These are phyloP conservation scores for Boletus reticuloceps DNA, from an alignment of 768 basidiomycete species.

Conservation along the genomic window DNA sequence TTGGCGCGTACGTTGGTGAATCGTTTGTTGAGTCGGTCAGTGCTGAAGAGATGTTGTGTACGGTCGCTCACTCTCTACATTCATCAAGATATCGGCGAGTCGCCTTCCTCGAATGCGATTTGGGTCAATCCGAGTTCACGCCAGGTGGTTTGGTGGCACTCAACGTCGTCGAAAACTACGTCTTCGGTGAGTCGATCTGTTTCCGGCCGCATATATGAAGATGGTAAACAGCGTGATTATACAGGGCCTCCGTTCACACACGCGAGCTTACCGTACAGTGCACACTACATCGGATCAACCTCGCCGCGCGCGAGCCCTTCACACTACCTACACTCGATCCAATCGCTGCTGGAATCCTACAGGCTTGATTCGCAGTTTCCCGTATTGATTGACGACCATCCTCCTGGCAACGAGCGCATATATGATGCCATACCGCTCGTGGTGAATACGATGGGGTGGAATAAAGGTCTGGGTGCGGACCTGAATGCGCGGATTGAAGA, in stretches of 20 bases:
- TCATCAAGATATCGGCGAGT: constrained; percentile 66
- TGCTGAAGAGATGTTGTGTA: not conserved
- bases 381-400: constrained; percentile 26
- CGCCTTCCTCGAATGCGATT: constrained; percentile 89
- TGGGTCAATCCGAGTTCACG: constrained; percentile 93
- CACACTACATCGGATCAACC: constrained; percentile 81
- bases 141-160: constrained; percentile 84
- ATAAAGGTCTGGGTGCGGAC: constrained; percentile 88
- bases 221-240: not conserved
- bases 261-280: constrained; percentile 60
- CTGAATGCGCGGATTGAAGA: constrained; percentile 69
- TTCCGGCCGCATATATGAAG: not conserved
- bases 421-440: constrained; percentile 72
- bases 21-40: constrained; percentile 55
- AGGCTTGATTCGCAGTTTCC: constrained; percentile 64
- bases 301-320: constrained; percentile 77
- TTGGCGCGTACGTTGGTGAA: constrained; percentile 77
- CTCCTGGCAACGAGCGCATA: constrained; percentile 38
- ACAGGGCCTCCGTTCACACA: constrained; percentile 90
- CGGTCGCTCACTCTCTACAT: not conserved
- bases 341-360: constrained; percentile 64
- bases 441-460: constrained; percentile 97
- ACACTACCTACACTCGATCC: constrained; percentile 69
- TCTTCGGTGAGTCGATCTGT: constrained; percentile 56
- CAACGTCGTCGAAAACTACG: constrained; percentile 59